A percentile compares a stretch with the other conserved stretches of the same genome.
phyloP scores from a whole-genome alignment of 2,329 filamentous ascomycete genomes.

The Calonectria hawksworthii region DNA sequence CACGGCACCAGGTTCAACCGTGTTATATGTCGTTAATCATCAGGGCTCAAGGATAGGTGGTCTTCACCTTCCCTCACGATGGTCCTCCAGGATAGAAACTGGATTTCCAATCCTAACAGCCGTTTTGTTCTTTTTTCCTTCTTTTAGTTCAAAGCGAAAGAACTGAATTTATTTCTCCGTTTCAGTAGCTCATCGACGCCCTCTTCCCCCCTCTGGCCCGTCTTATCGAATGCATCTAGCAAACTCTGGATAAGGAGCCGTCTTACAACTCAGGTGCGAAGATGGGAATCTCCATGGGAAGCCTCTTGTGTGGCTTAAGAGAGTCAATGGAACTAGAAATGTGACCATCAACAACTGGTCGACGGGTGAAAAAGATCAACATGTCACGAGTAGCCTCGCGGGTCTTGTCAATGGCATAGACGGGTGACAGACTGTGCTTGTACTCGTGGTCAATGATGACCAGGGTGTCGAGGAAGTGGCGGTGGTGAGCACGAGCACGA shows the following conservation, averaged over 20 bases:
- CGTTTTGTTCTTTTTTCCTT: neutral
- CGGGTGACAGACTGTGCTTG: slow-evolving; percentile 45
- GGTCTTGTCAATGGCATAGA: slow-evolving; percentile 37
- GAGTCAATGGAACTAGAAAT: slow-evolving; percentile 22
- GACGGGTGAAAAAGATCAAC: slow-evolving; percentile 45
- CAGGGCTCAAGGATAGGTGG: neutral
- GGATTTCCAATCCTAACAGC: neutral
- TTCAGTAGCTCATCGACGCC: neutral
- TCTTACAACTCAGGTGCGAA: slow-evolving; percentile 14
- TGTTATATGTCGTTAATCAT: slow-evolving; percentile 6
- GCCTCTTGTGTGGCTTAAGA: slow-evolving; percentile 15
- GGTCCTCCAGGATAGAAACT: neutral
- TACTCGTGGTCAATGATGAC: slow-evolving; percentile 45
- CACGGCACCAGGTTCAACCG: neutral
- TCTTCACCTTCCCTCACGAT: neutral
- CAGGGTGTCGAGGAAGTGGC: slow-evolving; percentile 43
- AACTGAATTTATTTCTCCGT: neutral
- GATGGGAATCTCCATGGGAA: slow-evolving; percentile 22
- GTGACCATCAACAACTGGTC: slow-evolving; percentile 32
- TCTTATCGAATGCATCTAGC: neutral
- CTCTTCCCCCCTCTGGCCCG: too few species aligned
- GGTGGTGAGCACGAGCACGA: slow-evolving; percentile 41
- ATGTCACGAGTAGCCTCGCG: slow-evolving; percentile 42
- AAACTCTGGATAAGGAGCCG: neutral
- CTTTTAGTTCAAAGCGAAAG: neutral